Base-by-base conservation (phyloP, 495 filamentous ascomycete species). In the Massariosphaeria phaeospora region DNA sequence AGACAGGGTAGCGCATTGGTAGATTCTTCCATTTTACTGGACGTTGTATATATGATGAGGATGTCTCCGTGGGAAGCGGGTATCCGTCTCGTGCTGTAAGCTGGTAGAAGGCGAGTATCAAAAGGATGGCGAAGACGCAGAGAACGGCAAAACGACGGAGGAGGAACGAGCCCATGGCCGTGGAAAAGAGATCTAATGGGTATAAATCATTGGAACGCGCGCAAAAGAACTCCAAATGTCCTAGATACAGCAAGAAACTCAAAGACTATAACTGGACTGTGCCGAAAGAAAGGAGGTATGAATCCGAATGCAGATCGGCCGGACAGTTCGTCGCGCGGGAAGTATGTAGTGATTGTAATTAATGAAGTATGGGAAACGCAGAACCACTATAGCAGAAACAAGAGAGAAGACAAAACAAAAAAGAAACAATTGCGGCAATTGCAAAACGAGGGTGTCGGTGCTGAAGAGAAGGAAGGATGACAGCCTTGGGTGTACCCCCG, bases 1-100 rank as follows among this genome's bases (percentile, higher is more conserved):
- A 75, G 8, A 96, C 68, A 1, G 90, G 88, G 69, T 84, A 95
- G 63, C 82, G 78, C 2, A 42, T 27, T 13, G 54, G 48, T 1
- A 59, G 17, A 31, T 59, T 33, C 25, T 59, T 59, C 55, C 55
- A 59, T 33, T 52, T 53, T 18, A 59, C 42, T 29, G 55, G 55
- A 33, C 18, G 25, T 1, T 2, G 38, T 18, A 59, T 48, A 17
- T 26, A 30, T 8, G 23, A 2, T 7, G 55, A 53, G 13, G 55
- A 38, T 25, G 39, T 57, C 11, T 11, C 10, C 2, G 30, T 59
- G 15, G 55, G 49, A 18, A 42, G 31, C 10, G 55, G 48, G 13
- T 38, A 31, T 30, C 53, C 48, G 23, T 52, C 31, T 23, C 26
- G 39, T 3, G 17, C 4, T 11, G 34, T 33, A 15, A 59, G 55